Evolutionary conservation across 192 early-diverging fungal genomes (phyloP).

Genomic region (Backusella parvicylindrica): DNA sequence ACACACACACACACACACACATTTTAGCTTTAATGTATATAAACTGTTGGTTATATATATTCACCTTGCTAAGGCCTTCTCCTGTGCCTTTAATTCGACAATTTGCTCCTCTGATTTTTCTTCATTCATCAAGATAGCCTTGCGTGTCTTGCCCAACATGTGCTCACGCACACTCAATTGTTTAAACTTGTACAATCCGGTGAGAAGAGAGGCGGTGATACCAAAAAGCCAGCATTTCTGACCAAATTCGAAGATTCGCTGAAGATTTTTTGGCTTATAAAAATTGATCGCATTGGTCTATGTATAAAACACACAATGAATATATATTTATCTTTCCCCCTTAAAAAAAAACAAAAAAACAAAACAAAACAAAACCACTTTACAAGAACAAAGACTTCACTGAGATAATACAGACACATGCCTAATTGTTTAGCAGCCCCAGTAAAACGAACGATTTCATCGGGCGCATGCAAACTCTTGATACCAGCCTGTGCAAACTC

Average conservation of each 20-base stretch:
- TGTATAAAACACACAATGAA: not conserved
- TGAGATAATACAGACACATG: slow-evolving; percentile 55
- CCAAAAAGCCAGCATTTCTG: slow-evolving; percentile 69
- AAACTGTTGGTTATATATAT: not conserved
- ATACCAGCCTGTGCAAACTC: slow-evolving; percentile 59
- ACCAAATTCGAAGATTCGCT: slow-evolving; percentile 54
- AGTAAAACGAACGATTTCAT: slow-evolving; percentile 53
- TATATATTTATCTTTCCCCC: not conserved
- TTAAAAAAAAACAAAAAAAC: not conserved
- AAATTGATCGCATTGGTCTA: slow-evolving; percentile 22
- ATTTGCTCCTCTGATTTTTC: slow-evolving; percentile 27
- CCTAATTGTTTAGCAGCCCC: slow-evolving; percentile 55
- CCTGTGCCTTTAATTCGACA: slow-evolving; percentile 33
- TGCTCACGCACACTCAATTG: slow-evolving; percentile 45
- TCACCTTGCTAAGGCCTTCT: slow-evolving; percentile 41
- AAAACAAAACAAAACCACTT: not conserved
- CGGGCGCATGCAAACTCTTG: slow-evolving; percentile 50
- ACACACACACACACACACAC: not conserved
- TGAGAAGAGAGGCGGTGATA: slow-evolving; percentile 56
- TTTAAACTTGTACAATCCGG: slow-evolving; percentile 63
- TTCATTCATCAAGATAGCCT: slow-evolving; percentile 3
- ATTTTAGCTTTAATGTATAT: not conserved
- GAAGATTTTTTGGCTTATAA: slow-evolving; percentile 42
- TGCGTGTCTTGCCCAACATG: slow-evolving; percentile 21
- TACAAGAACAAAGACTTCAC: slow-evolving; percentile 4